phyloP scores from a whole-genome alignment of 306 rosid genomes.

The Morella rubra region DNA sequence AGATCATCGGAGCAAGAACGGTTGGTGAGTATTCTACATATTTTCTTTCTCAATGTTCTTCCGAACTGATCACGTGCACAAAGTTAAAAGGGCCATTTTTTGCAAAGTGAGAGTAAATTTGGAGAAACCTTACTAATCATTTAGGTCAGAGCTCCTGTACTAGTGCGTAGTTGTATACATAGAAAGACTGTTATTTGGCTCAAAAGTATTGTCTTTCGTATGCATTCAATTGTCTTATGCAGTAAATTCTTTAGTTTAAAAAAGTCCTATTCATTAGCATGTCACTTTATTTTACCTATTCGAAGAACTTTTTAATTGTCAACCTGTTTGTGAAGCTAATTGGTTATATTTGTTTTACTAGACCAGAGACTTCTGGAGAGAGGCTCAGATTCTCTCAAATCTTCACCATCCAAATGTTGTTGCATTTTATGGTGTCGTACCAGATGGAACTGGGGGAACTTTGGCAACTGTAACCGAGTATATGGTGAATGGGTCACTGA shows the following conservation, averaged over 20 bases:
- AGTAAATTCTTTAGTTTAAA: background rate
- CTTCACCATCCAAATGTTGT: conserved; percentile 44
- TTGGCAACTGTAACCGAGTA: conserved; percentile 35
- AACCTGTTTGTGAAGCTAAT: background rate
- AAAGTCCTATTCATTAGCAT: background rate
- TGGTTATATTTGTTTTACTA: conserved; percentile 7
- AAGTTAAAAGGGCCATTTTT: background rate
- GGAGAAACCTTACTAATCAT: background rate
- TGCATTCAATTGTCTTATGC: background rate
- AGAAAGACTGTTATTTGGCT: background rate
- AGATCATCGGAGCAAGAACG: conserved; percentile 36
- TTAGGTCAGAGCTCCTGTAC: background rate
- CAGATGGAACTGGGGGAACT: conserved; percentile 34
- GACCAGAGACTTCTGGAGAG: conserved; percentile 42
- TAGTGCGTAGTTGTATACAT: background rate
- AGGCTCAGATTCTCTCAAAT: conserved; percentile 34
- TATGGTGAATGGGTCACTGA: conserved; percentile 38
- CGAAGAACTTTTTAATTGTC: background rate
- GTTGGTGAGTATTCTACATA: conserved; percentile 26
- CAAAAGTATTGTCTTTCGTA: background rate
- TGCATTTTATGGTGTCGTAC: conserved; percentile 38
- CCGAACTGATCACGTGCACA: background rate
- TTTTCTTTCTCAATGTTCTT: background rate
- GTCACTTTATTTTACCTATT: background rate
- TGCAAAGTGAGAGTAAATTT: background rate